Evolutionary conservation across 331 rosid genomes (phyloP).

Genomic region (Cydonia oblonga): DNA sequence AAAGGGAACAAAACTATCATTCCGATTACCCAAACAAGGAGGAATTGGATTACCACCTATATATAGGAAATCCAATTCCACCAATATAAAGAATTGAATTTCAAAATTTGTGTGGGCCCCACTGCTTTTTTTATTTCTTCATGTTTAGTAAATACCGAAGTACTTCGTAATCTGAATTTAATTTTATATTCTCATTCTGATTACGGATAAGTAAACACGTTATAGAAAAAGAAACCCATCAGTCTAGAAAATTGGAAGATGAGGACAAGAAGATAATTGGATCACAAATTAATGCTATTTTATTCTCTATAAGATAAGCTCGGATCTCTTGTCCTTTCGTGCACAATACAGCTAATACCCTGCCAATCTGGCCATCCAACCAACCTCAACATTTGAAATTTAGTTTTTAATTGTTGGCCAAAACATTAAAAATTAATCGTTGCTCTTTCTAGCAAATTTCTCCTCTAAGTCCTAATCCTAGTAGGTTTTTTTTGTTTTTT

Average conservation of each 20-base stretch:
- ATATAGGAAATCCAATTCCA: too few relatives aligned
- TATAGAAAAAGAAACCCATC: conserved; percentile 10
- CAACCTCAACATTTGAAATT: conserved; percentile 5
- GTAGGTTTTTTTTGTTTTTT: too few relatives aligned
- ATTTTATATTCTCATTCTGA: too few relatives aligned
- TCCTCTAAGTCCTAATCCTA: background rate
- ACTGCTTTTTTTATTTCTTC: too few relatives aligned
- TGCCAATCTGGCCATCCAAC: conserved; percentile 7
- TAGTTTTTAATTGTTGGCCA: background rate
- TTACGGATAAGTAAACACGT: too few relatives aligned
- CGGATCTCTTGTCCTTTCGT: conserved; percentile 24
- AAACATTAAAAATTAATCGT: background rate
- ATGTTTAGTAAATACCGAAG: too few relatives aligned
- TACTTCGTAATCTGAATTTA: too few relatives aligned
- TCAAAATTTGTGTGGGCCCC: too few relatives aligned
- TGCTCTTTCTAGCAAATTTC: background rate
- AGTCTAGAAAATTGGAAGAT: background rate
- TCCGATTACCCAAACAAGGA: too few relatives aligned
- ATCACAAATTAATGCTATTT: background rate
- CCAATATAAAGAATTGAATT: too few relatives aligned
- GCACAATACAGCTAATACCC: conserved; percentile 10
- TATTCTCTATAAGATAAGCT: conserved; percentile 14
- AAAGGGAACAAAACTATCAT: too few relatives aligned
- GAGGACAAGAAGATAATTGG: conserved; percentile 6
- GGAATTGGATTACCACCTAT: too few relatives aligned